These are phyloP conservation scores for Pinus tabuliformis DNA, from an alignment of 75 land plant genomes.

Conservation along the genomic window DNA sequence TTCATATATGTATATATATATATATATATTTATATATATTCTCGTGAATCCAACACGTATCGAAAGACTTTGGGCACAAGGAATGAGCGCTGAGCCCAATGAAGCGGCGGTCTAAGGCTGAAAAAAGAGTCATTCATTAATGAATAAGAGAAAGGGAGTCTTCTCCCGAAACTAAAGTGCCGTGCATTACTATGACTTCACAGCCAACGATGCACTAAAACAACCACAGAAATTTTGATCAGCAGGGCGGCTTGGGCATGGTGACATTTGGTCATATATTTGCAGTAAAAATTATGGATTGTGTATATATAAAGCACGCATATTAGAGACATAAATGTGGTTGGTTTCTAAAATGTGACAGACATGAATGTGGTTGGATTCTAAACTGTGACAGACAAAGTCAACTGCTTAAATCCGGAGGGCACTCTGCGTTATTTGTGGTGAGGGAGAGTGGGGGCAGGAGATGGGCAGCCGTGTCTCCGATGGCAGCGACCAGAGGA, in stretches of 20 bases:
- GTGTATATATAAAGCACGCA: too few relatives aligned
- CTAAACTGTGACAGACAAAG: neutral
- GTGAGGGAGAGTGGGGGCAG: neutral
- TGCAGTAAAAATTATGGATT: too few relatives aligned
- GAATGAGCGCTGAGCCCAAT: neutral
- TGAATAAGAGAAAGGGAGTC: too few relatives aligned
- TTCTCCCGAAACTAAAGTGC: too few relatives aligned
- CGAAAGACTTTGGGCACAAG: neutral
- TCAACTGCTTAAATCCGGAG: constrained; percentile 1
- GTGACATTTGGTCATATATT: too few relatives aligned
- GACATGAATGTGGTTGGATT: neutral
- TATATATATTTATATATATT: neutral
- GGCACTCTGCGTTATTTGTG: neutral
- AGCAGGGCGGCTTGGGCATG: too few relatives aligned
- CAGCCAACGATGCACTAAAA: too few relatives aligned
- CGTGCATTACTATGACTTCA: too few relatives aligned
- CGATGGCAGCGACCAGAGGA: neutral
- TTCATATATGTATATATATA: neutral
- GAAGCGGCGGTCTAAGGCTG: too few relatives aligned
- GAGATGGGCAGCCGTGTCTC: neutral
- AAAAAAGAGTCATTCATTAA: too few relatives aligned
- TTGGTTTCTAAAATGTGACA: neutral
- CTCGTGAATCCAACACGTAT: neutral
- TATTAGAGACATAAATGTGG: too few relatives aligned
- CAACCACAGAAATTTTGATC: too few relatives aligned